phyloP scores from a whole-genome alignment of 495 filamentous ascomycete genomes.

The Tuber aestivum region DNA sequence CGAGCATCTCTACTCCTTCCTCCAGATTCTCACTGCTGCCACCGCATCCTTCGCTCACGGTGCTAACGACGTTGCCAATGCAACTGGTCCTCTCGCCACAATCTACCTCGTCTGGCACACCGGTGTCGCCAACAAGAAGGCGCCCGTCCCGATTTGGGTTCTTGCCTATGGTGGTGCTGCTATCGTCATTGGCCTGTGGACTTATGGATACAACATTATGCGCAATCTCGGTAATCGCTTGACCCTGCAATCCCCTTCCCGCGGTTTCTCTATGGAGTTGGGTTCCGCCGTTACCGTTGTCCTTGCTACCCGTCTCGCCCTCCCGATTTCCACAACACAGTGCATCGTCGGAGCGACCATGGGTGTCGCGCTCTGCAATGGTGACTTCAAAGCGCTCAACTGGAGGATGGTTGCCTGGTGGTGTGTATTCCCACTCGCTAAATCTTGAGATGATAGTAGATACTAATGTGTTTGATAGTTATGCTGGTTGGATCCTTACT shows the following conservation, averaged over 20 bases:
- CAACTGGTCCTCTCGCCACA: conserved; percentile 65
- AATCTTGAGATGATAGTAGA: neutral
- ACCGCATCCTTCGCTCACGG: conserved; percentile 74
- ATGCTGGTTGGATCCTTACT: conserved; percentile 56
- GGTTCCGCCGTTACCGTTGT: conserved; percentile 64
- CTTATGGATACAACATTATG: conserved; percentile 69
- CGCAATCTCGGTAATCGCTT: conserved; percentile 62
- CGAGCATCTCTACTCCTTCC: conserved; percentile 69
- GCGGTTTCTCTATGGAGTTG: conserved; percentile 64
- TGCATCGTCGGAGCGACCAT: conserved; percentile 59
- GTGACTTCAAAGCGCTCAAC: conserved; percentile 55
- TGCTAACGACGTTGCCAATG: conserved; percentile 73
- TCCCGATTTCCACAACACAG: conserved; percentile 57
- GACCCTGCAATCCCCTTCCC: conserved; percentile 61
- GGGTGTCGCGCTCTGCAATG: conserved; percentile 59
- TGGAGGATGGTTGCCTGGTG: conserved; percentile 57
- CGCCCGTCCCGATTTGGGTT: conserved; percentile 62
- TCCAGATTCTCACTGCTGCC: conserved; percentile 67
- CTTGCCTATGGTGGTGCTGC: conserved; percentile 55
- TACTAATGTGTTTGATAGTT: conserved; percentile 19
- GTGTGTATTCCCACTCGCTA: neutral
- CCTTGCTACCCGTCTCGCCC: conserved; percentile 55
- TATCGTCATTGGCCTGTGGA: conserved; percentile 60
- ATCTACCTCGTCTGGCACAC: conserved; percentile 63
- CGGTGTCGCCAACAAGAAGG: conserved; percentile 49